phyloP scores from a whole-genome alignment of 805 yeast species.

The Starmerella bombi region DNA sequence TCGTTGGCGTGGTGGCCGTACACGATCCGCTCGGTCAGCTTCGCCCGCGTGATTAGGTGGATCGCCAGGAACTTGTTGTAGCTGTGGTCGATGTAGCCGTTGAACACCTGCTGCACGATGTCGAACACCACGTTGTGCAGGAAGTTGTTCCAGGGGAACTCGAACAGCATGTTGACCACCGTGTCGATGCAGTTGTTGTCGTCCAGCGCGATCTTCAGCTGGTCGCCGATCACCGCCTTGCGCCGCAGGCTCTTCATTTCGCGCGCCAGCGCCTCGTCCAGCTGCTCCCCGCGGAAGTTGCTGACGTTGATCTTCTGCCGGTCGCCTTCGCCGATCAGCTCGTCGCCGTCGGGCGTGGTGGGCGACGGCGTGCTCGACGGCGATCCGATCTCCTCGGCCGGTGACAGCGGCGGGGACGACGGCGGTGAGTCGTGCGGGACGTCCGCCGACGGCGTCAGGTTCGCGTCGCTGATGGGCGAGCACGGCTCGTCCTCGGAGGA shows the following conservation, averaged over 20 bases:
- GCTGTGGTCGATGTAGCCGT: slow-evolving; percentile 74
- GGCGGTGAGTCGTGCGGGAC: slow-evolving; percentile 4
- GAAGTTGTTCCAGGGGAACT: slow-evolving; percentile 93
- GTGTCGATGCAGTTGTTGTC: slow-evolving; percentile 58
- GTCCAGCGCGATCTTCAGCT: slow-evolving; percentile 63
- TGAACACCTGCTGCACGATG: slow-evolving; percentile 83
- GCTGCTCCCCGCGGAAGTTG: slow-evolving; percentile 8
- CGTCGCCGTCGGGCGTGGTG: slow-evolving; percentile 15
- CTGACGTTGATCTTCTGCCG: slow-evolving; percentile 12
- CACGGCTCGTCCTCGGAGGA: background rate
- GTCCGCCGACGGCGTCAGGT: background rate
- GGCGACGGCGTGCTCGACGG: slow-evolving; percentile 13
- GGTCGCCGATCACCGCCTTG: slow-evolving; percentile 73
- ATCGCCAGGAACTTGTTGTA: slow-evolving; percentile 64
- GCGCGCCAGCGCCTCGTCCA: slow-evolving; percentile 19
- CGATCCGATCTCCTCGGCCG: background rate
- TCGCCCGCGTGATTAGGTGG: slow-evolving; percentile 56
- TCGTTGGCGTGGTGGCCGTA: slow-evolving; percentile 50
- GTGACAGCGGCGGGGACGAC: slow-evolving; percentile 6
- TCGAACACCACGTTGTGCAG: slow-evolving; percentile 96
- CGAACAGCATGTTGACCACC: slow-evolving; percentile 62
- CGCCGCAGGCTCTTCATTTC: slow-evolving; percentile 30
- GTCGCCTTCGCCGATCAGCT: slow-evolving; percentile 9
- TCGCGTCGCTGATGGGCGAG: background rate
- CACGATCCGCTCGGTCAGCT: slow-evolving; percentile 44